phyloP scores from a whole-genome alignment of 306 rosid species.

The Glycyrrhiza uralensis region DNA sequence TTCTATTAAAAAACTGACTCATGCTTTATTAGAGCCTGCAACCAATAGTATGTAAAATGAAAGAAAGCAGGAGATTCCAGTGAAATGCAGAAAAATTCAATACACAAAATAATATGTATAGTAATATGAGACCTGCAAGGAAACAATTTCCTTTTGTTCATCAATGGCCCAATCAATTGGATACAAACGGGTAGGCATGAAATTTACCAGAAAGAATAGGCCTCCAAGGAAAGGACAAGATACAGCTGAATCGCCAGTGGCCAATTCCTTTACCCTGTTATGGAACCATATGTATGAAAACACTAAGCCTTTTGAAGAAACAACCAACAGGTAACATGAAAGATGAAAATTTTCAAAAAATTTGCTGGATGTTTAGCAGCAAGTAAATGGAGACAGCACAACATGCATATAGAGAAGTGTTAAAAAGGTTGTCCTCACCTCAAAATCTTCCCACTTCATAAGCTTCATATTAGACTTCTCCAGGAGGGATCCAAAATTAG shows the following conservation, averaged over 20 bases:
- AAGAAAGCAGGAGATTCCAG: neutral
- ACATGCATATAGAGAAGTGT: neutral
- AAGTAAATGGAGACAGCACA: neutral
- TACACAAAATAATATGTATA: neutral
- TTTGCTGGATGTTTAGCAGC: neutral
- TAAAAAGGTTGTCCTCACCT: slow-evolving; percentile 38
- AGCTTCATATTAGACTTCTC: slow-evolving; percentile 83
- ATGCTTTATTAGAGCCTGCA: neutral
- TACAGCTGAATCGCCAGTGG: slow-evolving; percentile 82
- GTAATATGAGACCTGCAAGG: neutral
- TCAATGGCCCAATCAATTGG: neutral
- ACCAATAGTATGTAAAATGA: neutral
- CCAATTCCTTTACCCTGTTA: slow-evolving; percentile 81
- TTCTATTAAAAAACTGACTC: neutral
- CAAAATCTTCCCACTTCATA: slow-evolving; percentile 89
- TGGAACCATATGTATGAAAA: neutral
- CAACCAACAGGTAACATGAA: neutral
- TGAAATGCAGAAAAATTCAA: neutral
- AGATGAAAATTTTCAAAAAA: neutral
- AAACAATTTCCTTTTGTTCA: neutral
- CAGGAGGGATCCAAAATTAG: slow-evolving; percentile 86
- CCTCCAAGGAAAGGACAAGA: slow-evolving; percentile 88
- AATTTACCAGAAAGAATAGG: slow-evolving; percentile 89
- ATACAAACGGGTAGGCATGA: neutral
- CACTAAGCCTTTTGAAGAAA: neutral